A percentile compares a stretch with the other conserved stretches of the same genome.
Conservation (phyloP, 2,329 filamentous ascomycete genomes). For the Zymoseptoria crescenta region DNA sequence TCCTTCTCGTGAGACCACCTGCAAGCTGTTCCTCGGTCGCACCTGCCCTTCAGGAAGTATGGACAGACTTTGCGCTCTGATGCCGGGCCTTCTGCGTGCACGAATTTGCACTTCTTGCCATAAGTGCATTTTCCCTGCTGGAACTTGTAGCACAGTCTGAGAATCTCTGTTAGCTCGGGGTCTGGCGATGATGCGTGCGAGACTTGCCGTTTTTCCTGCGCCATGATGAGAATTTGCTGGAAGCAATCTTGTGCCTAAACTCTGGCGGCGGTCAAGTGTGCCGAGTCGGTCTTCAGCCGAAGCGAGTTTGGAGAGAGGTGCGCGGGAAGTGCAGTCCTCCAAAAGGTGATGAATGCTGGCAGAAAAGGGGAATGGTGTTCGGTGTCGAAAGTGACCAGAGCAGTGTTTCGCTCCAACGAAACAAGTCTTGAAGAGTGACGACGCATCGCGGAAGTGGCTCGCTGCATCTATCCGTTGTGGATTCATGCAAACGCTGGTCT, state of each 20-base stretch:
- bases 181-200: background rate
- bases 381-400: too few relatives aligned
- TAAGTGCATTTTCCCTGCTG: background rate
- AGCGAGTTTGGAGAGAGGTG: background rate
- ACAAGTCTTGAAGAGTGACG: background rate
- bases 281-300: background rate
- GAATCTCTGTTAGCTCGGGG: background rate
- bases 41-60: background rate
- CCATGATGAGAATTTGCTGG: background rate
- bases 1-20: background rate
- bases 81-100: background rate
- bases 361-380: too few relatives aligned
- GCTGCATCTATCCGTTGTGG: too few relatives aligned
- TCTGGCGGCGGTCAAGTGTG: background rate
- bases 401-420: too few relatives aligned
- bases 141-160: background rate
- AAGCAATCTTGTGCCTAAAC: background rate
- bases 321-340: too few relatives aligned
- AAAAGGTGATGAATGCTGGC: too few relatives aligned
- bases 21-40: background rate
- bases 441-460: background rate
- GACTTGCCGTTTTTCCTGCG: background rate
- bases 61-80: background rate
- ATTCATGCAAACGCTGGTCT: too few relatives aligned
- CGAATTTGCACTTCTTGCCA: background rate